Evolutionary conservation across 495 filamentous ascomycete genomes (phyloP).

Genomic region (Penicillium maclennaniae): DNA sequence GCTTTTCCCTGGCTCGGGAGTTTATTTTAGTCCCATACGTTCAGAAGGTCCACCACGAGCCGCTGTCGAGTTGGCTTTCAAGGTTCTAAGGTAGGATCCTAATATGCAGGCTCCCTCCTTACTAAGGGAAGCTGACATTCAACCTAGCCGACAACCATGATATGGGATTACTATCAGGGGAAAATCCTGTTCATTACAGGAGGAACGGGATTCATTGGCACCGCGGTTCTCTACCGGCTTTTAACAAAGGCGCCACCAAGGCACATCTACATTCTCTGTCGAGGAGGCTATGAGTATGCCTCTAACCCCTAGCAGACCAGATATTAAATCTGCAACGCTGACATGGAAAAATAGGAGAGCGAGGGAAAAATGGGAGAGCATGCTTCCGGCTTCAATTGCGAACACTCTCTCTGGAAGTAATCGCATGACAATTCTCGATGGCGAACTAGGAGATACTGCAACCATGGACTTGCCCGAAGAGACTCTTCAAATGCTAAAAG

Average conservation of each 20-base stretch:
- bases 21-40: neutral
- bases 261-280: slow-evolving; percentile 23
- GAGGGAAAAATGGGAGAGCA: slow-evolving; percentile 21
- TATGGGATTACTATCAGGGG: slow-evolving; percentile 27
- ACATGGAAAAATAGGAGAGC: slow-evolving; percentile 15
- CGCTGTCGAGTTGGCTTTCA: too few species aligned
- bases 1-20: neutral
- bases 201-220: slow-evolving; percentile 24
- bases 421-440: slow-evolving; percentile 21
- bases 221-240: slow-evolving; percentile 21
- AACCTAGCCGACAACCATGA: slow-evolving; percentile 7
- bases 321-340: neutral
- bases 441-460: slow-evolving; percentile 25
- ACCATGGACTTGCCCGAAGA: slow-evolving; percentile 25
- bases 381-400: slow-evolving; percentile 12
- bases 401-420: slow-evolving; percentile 11
- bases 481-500: slow-evolving; percentile 22
- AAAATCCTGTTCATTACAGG: slow-evolving; percentile 24
- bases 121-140: neutral
- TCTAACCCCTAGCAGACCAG: neutral
- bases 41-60: slow-evolving; percentile 4
- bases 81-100: neutral
- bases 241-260: slow-evolving; percentile 18
- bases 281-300: slow-evolving; percentile 18
- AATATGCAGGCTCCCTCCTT: slow-evolving; percentile 6